A percentile compares a stretch with the other conserved stretches of the same genome.
phyloP scores from a whole-genome alignment of 2,329 filamentous ascomycete genomes.

The Sporothrix sp. region DNA sequence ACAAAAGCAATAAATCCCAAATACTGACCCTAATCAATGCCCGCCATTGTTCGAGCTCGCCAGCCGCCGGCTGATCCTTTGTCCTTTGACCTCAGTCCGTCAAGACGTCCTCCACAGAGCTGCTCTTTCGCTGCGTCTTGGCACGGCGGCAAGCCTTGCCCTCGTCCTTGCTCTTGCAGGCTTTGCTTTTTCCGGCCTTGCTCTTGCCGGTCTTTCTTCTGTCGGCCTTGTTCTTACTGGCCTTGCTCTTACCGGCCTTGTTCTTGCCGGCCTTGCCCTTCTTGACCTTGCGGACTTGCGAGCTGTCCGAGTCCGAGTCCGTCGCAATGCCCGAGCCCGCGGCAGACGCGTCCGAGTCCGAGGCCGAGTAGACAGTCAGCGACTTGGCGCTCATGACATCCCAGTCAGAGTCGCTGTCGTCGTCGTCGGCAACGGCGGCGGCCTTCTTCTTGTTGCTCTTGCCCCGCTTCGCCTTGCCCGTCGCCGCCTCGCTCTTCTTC shows the following conservation, averaged over 20 bases:
- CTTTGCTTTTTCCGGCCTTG: background rate
- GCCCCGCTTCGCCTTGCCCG: background rate
- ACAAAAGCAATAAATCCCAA: background rate
- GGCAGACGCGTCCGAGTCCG: background rate
- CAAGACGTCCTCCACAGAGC: constrained; percentile 3
- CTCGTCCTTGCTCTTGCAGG: constrained; percentile 3
- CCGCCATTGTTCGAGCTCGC: no score
- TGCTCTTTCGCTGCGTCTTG: constrained; percentile 2
- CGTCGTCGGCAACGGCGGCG: background rate
- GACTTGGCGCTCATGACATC: background rate
- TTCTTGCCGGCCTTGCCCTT: background rate
- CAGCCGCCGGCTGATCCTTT: no score
- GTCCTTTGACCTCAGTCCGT: no score
- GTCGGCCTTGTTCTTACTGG: background rate
- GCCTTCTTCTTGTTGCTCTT: background rate
- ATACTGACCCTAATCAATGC: no score
- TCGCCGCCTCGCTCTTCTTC: background rate
- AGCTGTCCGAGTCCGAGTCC: background rate
- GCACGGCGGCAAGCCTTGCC: constrained; percentile 3
- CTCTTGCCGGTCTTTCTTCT: background rate
- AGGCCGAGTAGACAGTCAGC: background rate
- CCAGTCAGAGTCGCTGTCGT: constrained; percentile 21
- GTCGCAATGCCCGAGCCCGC: background rate
- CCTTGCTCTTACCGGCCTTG: background rate
- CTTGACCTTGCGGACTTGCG: background rate